phyloP scores from a whole-genome alignment of 768 basidiomycete species.

The Mycena olivaceomarginata region DNA sequence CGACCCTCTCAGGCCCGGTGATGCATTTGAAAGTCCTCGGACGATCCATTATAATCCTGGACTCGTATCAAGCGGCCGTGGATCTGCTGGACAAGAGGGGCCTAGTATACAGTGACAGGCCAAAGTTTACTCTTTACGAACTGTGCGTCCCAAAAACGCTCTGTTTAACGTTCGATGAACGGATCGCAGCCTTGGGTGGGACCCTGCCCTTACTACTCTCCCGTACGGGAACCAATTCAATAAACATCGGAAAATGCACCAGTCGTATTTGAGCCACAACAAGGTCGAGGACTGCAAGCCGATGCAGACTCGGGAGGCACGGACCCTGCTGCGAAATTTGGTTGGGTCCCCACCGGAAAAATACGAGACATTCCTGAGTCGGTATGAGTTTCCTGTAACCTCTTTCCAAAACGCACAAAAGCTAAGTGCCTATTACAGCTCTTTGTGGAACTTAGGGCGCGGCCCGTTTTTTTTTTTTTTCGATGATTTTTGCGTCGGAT shows the following conservation, averaged over 20 bases:
- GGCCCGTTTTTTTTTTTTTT: too few relatives aligned
- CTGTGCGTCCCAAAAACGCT: too few relatives aligned
- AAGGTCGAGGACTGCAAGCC: slow-evolving; percentile 37
- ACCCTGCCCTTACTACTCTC: too few relatives aligned
- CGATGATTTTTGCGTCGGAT: too few relatives aligned
- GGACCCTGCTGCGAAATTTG: slow-evolving; percentile 41
- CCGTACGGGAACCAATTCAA: too few relatives aligned
- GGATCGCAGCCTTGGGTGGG: too few relatives aligned
- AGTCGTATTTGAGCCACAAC: slow-evolving; percentile 41
- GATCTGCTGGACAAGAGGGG: too few relatives aligned
- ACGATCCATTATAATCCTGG: slow-evolving; percentile 39
- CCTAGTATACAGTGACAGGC: too few relatives aligned
- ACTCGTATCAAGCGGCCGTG: too few relatives aligned
- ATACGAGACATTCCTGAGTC: background rate
- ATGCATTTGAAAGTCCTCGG: slow-evolving; percentile 46
- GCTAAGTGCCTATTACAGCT: background rate
- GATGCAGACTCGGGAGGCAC: slow-evolving; percentile 53
- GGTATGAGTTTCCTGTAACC: background rate
- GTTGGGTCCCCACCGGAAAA: background rate
- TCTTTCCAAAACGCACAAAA: background rate
- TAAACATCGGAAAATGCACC: slow-evolving; percentile 35
- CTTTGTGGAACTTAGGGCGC: too few relatives aligned
- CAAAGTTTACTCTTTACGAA: too few relatives aligned
- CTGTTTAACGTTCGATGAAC: too few relatives aligned
- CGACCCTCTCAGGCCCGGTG: background rate